Evolutionary conservation across 345 rosid genomes (phyloP).

Genomic region (Salix exigua): DNA sequence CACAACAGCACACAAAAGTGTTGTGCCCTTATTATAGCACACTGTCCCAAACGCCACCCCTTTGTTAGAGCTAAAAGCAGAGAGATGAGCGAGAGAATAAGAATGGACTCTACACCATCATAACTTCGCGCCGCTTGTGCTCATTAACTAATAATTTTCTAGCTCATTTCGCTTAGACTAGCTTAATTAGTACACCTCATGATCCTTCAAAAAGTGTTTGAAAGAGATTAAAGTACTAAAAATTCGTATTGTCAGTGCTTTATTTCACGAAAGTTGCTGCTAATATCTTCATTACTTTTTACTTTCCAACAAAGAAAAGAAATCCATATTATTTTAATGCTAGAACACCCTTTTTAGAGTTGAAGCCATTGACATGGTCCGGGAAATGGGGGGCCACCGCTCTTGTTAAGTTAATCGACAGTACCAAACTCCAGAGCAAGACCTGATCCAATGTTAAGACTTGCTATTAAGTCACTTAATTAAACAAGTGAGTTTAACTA

Average conservation of each 20-base stretch:
- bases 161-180: not conserved
- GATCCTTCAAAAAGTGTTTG: not conserved
- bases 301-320: not conserved
- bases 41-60: slow-evolving; percentile 17
- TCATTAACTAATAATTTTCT: too few species aligned
- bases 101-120: not conserved
- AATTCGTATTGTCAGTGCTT: not conserved
- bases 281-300: not conserved
- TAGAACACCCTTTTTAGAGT: not conserved
- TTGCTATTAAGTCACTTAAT: too few species aligned
- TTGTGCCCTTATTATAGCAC: slow-evolving; percentile 10
- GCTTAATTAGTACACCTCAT: not conserved
- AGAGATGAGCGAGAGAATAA: not conserved
- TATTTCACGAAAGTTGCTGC: not conserved
- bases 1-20: slow-evolving; percentile 1
- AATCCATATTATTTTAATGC: too few species aligned
- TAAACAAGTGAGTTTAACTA: not conserved
- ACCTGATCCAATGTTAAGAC: too few species aligned
- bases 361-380: not conserved
- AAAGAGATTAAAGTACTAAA: not conserved
- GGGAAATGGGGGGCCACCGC: too few species aligned
- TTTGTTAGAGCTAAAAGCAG: slow-evolving; percentile 2
- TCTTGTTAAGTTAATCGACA: not conserved
- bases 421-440: too few species aligned
- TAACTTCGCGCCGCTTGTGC: not conserved